Evolutionary conservation across 2,329 filamentous ascomycete species (phyloP), one percentile per base, ranked within the genome.

Genomic region (Mycogone perniciosa): DNA sequence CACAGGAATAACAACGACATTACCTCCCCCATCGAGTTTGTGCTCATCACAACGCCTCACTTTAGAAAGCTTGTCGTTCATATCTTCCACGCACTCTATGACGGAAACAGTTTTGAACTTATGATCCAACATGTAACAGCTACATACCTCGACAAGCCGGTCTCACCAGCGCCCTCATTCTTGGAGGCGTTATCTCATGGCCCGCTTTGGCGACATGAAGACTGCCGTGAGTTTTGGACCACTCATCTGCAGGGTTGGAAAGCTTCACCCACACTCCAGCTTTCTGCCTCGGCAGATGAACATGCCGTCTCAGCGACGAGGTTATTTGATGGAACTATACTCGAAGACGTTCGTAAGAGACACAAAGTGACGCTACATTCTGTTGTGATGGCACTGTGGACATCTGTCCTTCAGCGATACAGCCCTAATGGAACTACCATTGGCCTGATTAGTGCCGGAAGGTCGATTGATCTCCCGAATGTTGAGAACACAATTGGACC

Each of bases 41-140:
- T 77, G 1, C 49, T 76, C 0, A 53, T 80, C 2, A 51, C 57
- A 1, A 44, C 61, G 5, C 47, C 51, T 0, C 56, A 56, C 1
- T 58, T 57, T 1, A 59, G 60, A 6, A 55, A 74, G 0, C 67
- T 95, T 31, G 67, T 75, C 2, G 60, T 95, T 2, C 78, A 86
- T 42, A 83, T 95, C 1, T 95, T 96, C 67, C 91, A 96, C 63
- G 89, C 80, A 0, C 66, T 96, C 0, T 96, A 96, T 59, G 91
- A 96, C 66, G 91, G 89, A 2, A 85, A 80, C 56, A 92, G 89
- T 54, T 77, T 95, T 37, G 75, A 78, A 2, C 65, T 89, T 27
- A 75, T 95, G 37, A 74, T 95, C 20, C 64, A 77, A 3, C 68
- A 75, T 20, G 72, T 95, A 61, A 11, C 61, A 30, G 39, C 45